A percentile compares a stretch with the other conserved stretches of the same genome.
phyloP scores from a whole-genome alignment of 129 eudicot genomes.

The Centaurea solstitialis region DNA sequence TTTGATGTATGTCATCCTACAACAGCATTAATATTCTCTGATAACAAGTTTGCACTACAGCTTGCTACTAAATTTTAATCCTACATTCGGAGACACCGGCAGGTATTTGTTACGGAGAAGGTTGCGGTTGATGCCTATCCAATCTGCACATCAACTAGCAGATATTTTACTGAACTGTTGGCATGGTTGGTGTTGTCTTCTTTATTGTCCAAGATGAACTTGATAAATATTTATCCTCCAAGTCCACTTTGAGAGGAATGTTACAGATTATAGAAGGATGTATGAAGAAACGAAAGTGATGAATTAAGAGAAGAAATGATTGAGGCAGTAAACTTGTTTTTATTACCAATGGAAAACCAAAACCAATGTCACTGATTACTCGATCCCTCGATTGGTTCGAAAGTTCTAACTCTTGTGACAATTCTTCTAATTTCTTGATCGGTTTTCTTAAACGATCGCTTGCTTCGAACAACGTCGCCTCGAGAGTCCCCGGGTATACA shows the following conservation, averaged over 20 bases:
- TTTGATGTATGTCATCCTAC: neutral
- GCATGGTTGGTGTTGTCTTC: neutral
- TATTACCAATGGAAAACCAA: too few species aligned
- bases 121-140: neutral
- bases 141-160: neutral
- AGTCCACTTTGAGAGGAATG: neutral
- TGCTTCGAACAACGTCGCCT: conserved; percentile 62
- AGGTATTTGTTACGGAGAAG: neutral
- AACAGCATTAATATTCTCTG: neutral
- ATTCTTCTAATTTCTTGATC: conserved; percentile 40
- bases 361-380: too few species aligned
- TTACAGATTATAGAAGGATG: neutral
- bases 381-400: conserved; percentile 43
- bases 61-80: neutral
- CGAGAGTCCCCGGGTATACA: conserved; percentile 55
- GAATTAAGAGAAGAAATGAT: too few species aligned
- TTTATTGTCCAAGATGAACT: neutral
- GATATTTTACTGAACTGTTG: neutral
- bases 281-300: too few species aligned
- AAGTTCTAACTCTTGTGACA: conserved; percentile 45
- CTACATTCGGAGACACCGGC: too few species aligned
- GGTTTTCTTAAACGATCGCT: conserved; percentile 26
- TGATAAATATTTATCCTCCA: neutral
- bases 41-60: neutral
- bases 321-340: too few species aligned